phyloP scores from a whole-genome alignment of 148 eudicot species.

The Nyssa sinensis region DNA sequence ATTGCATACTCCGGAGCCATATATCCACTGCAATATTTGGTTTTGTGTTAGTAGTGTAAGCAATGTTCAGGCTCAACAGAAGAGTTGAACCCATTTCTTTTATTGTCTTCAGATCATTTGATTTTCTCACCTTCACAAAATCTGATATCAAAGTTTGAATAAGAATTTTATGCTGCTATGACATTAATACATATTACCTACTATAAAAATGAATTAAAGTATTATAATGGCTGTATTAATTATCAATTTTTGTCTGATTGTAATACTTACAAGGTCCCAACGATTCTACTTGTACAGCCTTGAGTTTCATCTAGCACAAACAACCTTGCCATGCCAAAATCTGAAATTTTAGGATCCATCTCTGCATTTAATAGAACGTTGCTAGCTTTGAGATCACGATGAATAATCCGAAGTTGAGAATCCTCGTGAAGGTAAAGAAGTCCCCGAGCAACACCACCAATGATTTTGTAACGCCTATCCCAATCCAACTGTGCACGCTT shows the following conservation, averaged over 20 bases:
- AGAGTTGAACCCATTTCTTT: not conserved
- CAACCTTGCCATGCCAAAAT: slow-evolving; percentile 47
- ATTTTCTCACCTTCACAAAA: too few relatives aligned
- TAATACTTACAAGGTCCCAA: slow-evolving; percentile 29
- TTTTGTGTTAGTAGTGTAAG: not conserved
- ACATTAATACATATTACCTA: too few relatives aligned
- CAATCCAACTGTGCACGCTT: slow-evolving; percentile 21
- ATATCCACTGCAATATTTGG: slow-evolving; percentile 31
- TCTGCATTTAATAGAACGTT: slow-evolving; percentile 36
- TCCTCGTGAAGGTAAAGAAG: slow-evolving; percentile 43
- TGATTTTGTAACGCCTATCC: slow-evolving; percentile 33
- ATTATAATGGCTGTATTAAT: too few relatives aligned
- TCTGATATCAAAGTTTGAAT: too few relatives aligned
- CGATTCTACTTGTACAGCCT: slow-evolving; percentile 31
- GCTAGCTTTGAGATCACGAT: slow-evolving; percentile 41
- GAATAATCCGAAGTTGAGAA: slow-evolving; percentile 36
- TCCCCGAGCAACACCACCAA: slow-evolving; percentile 35
- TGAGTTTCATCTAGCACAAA: slow-evolving; percentile 28
- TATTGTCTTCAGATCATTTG: not conserved
- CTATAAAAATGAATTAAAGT: too few relatives aligned
- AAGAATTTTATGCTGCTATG: too few relatives aligned
- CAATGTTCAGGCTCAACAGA: not conserved
- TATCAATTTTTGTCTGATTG: too few relatives aligned
- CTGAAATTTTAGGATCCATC: slow-evolving; percentile 46
- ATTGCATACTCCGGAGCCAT: slow-evolving; percentile 48